A percentile compares a stretch with the other conserved stretches of the same genome.
These are phyloP conservation scores for Trapa incisa DNA, from an alignment of 345 rosid species.

Conservation along the genomic window DNA sequence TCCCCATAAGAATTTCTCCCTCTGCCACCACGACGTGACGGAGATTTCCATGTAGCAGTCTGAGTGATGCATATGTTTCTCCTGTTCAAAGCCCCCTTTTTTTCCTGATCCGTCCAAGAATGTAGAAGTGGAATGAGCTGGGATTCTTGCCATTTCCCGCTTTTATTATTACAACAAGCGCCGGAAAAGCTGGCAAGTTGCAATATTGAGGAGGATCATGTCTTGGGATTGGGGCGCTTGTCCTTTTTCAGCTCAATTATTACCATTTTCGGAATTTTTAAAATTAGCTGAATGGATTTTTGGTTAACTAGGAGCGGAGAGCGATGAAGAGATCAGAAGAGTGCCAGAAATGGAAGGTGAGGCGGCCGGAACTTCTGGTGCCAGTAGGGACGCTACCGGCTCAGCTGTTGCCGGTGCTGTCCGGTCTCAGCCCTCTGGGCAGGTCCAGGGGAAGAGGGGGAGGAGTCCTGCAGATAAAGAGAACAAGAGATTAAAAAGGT, in stretches of 20 bases:
- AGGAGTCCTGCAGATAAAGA: conserved; percentile 90
- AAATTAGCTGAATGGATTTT: background rate
- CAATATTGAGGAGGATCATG: background rate
- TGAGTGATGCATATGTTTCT: no score
- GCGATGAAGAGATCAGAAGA: conserved; percentile 93
- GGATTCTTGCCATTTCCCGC: background rate
- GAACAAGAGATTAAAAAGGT: conserved; percentile 84
- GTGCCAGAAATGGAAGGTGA: conserved; percentile 86
- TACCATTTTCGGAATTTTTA: background rate
- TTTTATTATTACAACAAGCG: background rate
- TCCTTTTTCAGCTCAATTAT: background rate
- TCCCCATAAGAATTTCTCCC: background rate
- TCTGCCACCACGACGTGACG: no score
- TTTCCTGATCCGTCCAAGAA: background rate
- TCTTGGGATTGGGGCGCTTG: background rate
- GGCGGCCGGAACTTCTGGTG: conserved; percentile 30
- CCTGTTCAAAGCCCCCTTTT: no score
- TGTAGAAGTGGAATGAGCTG: background rate
- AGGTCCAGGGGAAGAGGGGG: conserved; percentile 62
- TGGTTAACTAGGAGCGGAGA: conserved; percentile 53
- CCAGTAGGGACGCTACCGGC: conserved; percentile 29
- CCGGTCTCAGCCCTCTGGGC: conserved; percentile 31
- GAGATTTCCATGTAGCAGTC: background rate
- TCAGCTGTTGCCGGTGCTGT: conserved; percentile 28
- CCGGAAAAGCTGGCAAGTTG: background rate